phyloP scores from a whole-genome alignment of 1,139 yeast genomes.

The Kodamaea plutei region DNA sequence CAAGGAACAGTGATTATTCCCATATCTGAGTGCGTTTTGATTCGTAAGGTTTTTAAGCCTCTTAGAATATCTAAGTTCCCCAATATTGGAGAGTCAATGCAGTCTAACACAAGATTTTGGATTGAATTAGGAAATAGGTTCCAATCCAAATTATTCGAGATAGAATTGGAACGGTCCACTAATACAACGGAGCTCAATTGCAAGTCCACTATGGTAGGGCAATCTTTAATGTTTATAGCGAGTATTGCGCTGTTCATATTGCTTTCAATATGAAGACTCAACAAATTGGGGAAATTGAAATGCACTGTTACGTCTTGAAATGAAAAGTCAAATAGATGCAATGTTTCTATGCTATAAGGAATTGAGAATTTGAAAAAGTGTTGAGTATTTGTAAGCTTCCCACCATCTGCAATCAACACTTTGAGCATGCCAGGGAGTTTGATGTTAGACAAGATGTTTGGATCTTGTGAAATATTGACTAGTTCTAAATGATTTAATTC shows the following conservation, averaged over 20 bases:
- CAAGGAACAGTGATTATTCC: background rate
- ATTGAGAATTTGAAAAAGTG: background rate
- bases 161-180: background rate
- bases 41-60: no score
- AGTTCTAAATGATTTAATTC: background rate
- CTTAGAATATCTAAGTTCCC: no score
- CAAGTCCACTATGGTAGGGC: no score
- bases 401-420: constrained; percentile 1
- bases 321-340: background rate
- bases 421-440: background rate
- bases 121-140: background rate
- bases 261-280: no score
- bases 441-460: background rate
- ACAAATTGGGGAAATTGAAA: background rate
- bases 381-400: background rate
- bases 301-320: background rate
- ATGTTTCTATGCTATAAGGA: background rate
- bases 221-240: no score
- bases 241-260: no score
- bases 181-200: background rate
- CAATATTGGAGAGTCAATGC: no score
- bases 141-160: no score
- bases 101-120: background rate
- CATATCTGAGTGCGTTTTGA: no score
- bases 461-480: background rate